Conservation (phyloP, 495 filamentous ascomycete species). For the Filosporella fistucella region DNA sequence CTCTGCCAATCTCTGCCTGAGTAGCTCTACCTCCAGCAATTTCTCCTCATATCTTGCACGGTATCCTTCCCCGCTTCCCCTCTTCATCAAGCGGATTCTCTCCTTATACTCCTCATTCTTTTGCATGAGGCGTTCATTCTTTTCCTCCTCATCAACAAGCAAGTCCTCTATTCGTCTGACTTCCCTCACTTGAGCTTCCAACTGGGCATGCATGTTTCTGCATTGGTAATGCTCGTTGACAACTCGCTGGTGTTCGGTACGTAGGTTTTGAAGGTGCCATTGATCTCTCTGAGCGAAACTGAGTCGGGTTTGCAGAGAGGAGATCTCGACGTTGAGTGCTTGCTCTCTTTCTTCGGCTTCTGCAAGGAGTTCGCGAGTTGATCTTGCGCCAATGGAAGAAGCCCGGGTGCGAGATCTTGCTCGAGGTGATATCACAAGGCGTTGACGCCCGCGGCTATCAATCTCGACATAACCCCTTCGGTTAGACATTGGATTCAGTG, state of each 20-base stretch:
- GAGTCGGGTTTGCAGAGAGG: conserved; percentile 14
- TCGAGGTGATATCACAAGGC: conserved; percentile 7
- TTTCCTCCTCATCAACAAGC: conserved; percentile 46
- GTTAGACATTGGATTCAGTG: conserved; percentile 11
- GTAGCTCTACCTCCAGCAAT: conserved; percentile 51
- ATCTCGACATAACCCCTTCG: conserved; percentile 12
- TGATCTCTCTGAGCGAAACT: conserved; percentile 16
- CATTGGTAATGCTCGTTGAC: conserved; percentile 14
- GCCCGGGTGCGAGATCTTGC: background rate
- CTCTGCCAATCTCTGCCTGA: conserved; percentile 48
- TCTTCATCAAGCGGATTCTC: conserved; percentile 41
- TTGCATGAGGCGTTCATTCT: conserved; percentile 48
- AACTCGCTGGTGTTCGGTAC: conserved; percentile 6
- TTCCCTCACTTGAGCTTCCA: conserved; percentile 11
- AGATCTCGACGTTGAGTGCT: conserved; percentile 10
- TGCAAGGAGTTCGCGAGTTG: conserved; percentile 16
- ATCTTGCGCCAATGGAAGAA: conserved; percentile 6
- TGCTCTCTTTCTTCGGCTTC: conserved; percentile 19
- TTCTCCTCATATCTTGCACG: conserved; percentile 44
- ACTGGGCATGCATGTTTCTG: conserved; percentile 5
- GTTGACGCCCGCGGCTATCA: conserved; percentile 12
- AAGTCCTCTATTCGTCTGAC: conserved; percentile 35
- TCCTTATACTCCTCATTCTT: conserved; percentile 54
- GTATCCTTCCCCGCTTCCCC: conserved; percentile 34
- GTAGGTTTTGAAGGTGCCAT: conserved; percentile 11